Evolutionary conservation across 495 filamentous ascomycete genomes (phyloP).

Genomic region (Schizothecium vesticola): DNA sequence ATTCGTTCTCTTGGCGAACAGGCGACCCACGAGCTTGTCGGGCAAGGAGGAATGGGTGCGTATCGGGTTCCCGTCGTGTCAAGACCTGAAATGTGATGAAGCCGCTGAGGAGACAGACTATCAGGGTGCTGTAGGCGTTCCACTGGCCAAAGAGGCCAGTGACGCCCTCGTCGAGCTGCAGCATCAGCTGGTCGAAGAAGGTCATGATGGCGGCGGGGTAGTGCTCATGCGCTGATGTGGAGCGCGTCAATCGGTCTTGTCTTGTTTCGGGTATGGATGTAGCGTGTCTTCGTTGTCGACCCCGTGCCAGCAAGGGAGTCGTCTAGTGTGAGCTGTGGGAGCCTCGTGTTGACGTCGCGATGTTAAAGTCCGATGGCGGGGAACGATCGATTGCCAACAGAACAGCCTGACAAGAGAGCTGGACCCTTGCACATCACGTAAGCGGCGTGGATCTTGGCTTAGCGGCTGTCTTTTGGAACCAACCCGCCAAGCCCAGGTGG

Average conservation of each 20-base stretch:
- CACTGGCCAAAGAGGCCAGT: conserved; percentile 67
- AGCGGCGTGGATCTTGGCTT: not conserved
- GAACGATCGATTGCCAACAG: not conserved
- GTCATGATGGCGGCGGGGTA: conserved; percentile 15
- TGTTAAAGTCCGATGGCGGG: conserved; percentile 20
- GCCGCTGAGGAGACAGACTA: conserved; percentile 55
- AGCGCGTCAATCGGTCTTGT: too few relatives aligned
- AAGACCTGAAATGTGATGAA: conserved; percentile 49
- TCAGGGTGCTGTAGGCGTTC: conserved; percentile 65
- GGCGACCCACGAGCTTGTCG: conserved; percentile 73
- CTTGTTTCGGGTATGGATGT: not conserved
- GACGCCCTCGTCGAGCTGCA: conserved; percentile 63
- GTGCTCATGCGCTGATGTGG: conserved; percentile 1
- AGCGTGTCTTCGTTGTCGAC: not conserved
- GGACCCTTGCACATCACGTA: not conserved
- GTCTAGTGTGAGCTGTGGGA: not conserved
- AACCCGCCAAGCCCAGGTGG: conserved; percentile 1
- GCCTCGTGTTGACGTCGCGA: conserved; percentile 4
- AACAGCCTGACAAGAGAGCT: not conserved
- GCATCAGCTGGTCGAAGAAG: conserved; percentile 43
- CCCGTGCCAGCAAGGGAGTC: not conserved
- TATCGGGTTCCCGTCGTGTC: conserved; percentile 65
- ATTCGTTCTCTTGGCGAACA: conserved; percentile 78
- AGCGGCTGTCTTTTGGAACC: not conserved
- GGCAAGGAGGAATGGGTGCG: conserved; percentile 82